Percentiles rank a stretch among this genome's conserved stretches.
These are phyloP conservation scores for Larix sibirica DNA, from an alignment of 83 land plant genomes.

Conservation along the genomic window DNA sequence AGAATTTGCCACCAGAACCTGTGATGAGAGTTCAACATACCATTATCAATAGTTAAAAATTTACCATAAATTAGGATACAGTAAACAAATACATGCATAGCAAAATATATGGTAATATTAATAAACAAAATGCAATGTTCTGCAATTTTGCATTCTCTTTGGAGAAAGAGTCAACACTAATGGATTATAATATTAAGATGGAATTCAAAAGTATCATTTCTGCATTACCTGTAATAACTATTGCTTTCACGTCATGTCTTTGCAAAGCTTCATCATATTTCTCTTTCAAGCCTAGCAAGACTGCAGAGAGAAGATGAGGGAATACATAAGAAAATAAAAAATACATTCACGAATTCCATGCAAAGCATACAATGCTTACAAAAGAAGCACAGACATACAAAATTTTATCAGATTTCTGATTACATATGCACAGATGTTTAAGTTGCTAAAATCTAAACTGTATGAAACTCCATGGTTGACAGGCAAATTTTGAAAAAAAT, in stretches of 20 bases:
- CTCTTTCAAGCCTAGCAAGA: conserved; percentile 70
- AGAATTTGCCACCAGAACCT: conserved; percentile 90
- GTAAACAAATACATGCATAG: background rate
- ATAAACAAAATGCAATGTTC: conserved; percentile 6
- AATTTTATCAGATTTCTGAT: background rate
- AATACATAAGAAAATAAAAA: background rate
- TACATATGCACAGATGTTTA: background rate
- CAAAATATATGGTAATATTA: background rate
- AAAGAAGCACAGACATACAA: background rate
- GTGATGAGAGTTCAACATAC: conserved; percentile 3
- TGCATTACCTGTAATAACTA: conserved; percentile 81
- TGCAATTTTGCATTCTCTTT: background rate
- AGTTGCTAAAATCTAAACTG: background rate
- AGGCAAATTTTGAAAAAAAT: background rate
- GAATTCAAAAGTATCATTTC: background rate
- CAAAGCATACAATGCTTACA: background rate
- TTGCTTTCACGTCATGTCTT: conserved; percentile 89
- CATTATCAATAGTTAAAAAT: background rate
- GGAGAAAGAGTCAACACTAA: no score
- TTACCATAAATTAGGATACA: background rate
- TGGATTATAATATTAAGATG: background rate
- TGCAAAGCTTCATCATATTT: conserved; percentile 71
- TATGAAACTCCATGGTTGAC: background rate
- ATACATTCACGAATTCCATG: background rate
- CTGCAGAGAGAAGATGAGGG: conserved; percentile 31